Conservation (phyloP, 2,329 filamentous ascomycete genomes). For the Fusarium miscanthi region DNA sequence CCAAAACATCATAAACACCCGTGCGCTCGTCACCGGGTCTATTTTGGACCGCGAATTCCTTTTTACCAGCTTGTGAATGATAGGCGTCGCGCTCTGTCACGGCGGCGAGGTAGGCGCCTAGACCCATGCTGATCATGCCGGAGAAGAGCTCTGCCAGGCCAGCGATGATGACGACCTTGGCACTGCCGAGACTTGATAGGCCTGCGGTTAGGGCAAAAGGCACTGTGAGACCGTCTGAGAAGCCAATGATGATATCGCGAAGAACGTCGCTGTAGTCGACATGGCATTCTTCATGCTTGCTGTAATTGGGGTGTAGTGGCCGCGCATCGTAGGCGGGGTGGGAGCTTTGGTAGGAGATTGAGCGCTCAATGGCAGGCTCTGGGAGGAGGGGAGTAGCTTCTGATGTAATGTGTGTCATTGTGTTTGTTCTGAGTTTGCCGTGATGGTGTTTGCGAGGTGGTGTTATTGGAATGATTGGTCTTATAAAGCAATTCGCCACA, state of each 20-base stretch:
- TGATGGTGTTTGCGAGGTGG: background rate
- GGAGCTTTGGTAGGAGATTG: conserved; percentile 39
- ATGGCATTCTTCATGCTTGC: conserved; percentile 42
- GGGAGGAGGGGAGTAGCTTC: conserved; percentile 50
- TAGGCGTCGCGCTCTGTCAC: conserved; percentile 65
- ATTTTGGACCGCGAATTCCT: conserved; percentile 56
- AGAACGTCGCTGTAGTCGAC: conserved; percentile 59
- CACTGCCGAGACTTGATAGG: conserved; percentile 72
- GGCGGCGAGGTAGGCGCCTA: conserved; percentile 78
- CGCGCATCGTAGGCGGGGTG: conserved; percentile 27
- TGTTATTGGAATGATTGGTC: background rate
- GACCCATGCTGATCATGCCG: conserved; percentile 81
- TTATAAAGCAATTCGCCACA: conserved; percentile 17
- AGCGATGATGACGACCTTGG: conserved; percentile 75
- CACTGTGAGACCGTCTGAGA: conserved; percentile 82
- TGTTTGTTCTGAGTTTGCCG: background rate
- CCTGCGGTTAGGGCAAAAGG: conserved; percentile 83
- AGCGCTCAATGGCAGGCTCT: conserved; percentile 47
- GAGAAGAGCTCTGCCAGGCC: conserved; percentile 81
- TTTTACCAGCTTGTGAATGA: conserved; percentile 60
- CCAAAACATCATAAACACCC: conserved; percentile 62
- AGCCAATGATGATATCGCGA: conserved; percentile 77
- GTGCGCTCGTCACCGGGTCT: conserved; percentile 58
- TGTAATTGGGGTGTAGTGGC: conserved; percentile 39
- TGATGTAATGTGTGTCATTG: conserved; percentile 42